phyloP scores from a whole-genome alignment of 2,329 filamentous ascomycete genomes.

The Lachnellula occidentalis region DNA sequence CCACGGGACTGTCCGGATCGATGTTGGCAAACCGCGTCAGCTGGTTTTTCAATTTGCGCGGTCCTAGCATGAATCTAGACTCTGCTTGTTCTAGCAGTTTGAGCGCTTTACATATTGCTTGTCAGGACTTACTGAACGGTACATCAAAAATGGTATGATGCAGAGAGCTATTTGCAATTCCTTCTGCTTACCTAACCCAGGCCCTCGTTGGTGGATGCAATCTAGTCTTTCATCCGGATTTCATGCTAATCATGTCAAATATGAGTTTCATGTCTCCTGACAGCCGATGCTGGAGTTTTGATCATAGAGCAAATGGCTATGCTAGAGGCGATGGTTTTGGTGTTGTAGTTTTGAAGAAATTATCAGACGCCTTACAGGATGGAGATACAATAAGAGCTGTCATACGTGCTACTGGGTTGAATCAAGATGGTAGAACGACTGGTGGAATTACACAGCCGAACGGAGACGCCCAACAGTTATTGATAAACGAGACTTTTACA shows the following conservation, averaged over 20 bases:
- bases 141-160: slow-evolving; percentile 26
- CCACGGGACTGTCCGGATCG: slow-evolving; percentile 23
- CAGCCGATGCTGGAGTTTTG: slow-evolving; percentile 46
- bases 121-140: slow-evolving; percentile 41
- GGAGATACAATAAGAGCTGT: slow-evolving; percentile 53
- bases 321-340: slow-evolving; percentile 56
- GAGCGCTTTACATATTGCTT: slow-evolving; percentile 47
- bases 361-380: slow-evolving; percentile 50
- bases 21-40: slow-evolving; percentile 51
- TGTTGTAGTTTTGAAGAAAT: slow-evolving; percentile 51
- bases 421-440: slow-evolving; percentile 50
- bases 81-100: slow-evolving; percentile 52
- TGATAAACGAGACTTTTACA: slow-evolving; percentile 4
- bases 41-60: slow-evolving; percentile 46
- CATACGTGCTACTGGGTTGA: slow-evolving; percentile 46
- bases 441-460: slow-evolving; percentile 51
- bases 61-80: slow-evolving; percentile 49
- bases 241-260: background rate
- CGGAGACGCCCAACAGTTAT: slow-evolving; percentile 33
- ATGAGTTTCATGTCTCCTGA: slow-evolving; percentile 22
- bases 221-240: slow-evolving; percentile 53
- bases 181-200: slow-evolving; percentile 44
- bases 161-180: background rate
- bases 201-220: slow-evolving; percentile 42
- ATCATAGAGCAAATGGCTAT: slow-evolving; percentile 56